Evolutionary conservation across 2,329 filamentous ascomycete genomes (phyloP), one percentile per base, ranked within the genome.

Genomic region (Colletotrichum sp.): DNA sequence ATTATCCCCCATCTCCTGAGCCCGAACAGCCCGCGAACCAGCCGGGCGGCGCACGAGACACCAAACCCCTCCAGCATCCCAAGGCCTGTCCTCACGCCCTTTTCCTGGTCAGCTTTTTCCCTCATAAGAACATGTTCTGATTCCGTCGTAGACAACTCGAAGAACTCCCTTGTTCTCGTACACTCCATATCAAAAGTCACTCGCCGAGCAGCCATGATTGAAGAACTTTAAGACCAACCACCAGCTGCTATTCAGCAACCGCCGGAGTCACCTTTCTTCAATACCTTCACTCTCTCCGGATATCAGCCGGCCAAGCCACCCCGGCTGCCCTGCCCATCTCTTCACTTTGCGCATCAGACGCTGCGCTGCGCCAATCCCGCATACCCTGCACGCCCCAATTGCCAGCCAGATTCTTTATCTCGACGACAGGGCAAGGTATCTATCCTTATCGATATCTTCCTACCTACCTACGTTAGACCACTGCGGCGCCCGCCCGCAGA

Each of bases 321-420:
- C 44, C 6, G 2, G 44, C n/a, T 52, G 44, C 44, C 44, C n/a
- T 63, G 65, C n/a, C 25, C 27, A 8, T 25, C 30, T 70, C 62
- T 52, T 67, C 69, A 16, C 32, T 30, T 76, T 34, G 70, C 65
- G 44, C 57, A 69, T 69, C 74, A 74, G 57, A 44, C 70, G 59
- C 49, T 63, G 70, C 64, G 64, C 36, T 63, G 70, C 64, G 64
- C 64, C 74, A 76, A 64, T 44, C 44, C 44, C 39, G 64, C 49
- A 61, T 22, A 57, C 57, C 70, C 70, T 69, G 64, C 59, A 44
- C 59, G 29, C 44, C 64, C 74, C 74, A 62, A 73, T 76, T 29
- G 74, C 44, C 64, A 19, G 16, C 29, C 59, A 36, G 13, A 8
- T 25, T 69, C 64, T 76, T 76, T 74, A 76, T 76, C 74, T 76